Base-by-base conservation (phyloP, 345 rosid species). In the Euphorbia pulcherrima region DNA sequence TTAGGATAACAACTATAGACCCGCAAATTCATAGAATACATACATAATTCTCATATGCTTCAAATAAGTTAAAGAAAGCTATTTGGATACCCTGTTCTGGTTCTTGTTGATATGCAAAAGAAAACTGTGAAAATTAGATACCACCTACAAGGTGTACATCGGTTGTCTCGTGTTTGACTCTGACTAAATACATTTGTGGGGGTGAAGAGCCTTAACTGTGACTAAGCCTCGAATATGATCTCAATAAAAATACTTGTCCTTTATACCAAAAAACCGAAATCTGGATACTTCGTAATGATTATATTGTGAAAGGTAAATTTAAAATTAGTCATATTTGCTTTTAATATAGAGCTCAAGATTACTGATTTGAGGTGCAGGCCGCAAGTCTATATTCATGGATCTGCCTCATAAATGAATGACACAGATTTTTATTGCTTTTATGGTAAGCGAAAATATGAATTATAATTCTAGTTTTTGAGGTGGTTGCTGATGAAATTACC, bases 391-490 rank as follows among this genome's bases (percentile, higher is more conserved):
- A 53, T 66, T 23, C 30, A 13, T 44, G 10, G 37, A 12, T 23
- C 13, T 53, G 17, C 12, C 37, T 35, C 50, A 24, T 48, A 48
- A 29, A 2, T 27, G 37, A 63, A 27, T 6, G 4, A n/a, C 30
- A n/a, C 6, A 10, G 57, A 61, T 47, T 16, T 1, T 48, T 30
- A 27, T 63, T 29, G 50, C 30, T 62, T 67, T 48, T 29, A 35
- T 41, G 21, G 33, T 3, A 28, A 65, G 52, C 40, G 24, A 26
- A 35, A 40, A 46, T 21, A 0, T 60, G 33, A 52, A 33, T 52
- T n/a, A 39, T 52, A 16, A 1, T 48, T 55, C 26, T 17, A n/a
- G 23, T 40, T 72, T 51, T 47, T 64, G 26, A 57, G 65, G 28
- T 44, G 7, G 20, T 29, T 9, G 59, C 23, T 57, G 44, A 63